A percentile compares a stretch with the other conserved stretches of the same genome.
Evolutionary conservation across 805 yeast genomes (phyloP).

Genomic region (Yarrowia sp.): DNA sequence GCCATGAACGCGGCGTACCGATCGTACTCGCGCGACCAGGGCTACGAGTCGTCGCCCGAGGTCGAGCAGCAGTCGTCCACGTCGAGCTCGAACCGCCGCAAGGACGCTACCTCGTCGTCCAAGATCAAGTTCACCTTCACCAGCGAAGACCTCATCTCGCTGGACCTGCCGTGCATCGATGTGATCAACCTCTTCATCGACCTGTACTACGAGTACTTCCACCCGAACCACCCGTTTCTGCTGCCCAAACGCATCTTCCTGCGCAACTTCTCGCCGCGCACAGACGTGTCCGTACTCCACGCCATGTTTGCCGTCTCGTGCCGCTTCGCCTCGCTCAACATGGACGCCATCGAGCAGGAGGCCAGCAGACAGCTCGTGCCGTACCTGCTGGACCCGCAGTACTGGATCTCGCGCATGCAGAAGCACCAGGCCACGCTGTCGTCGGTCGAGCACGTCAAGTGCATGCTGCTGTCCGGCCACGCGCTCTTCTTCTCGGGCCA

Average conservation of each 20-base stretch:
- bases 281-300: constrained; percentile 24
- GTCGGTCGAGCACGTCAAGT: constrained; percentile 19
- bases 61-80: constrained; percentile 16
- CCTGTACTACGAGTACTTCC: constrained; percentile 28
- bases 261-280: constrained; percentile 18
- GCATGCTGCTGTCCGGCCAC: constrained; percentile 20
- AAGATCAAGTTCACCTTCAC: constrained; percentile 21
- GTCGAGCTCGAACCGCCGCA: constrained; percentile 2
- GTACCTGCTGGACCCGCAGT: constrained; percentile 21
- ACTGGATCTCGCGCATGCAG: constrained; percentile 27
- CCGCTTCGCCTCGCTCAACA: constrained; percentile 25
- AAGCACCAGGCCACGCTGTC: constrained; percentile 21
- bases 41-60: constrained; percentile 20
- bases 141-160: constrained; percentile 5
- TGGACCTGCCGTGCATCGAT: constrained; percentile 26
- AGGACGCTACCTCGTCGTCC: background rate
- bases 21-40: constrained; percentile 13
- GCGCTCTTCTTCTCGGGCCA: constrained; percentile 27
- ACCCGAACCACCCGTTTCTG: constrained; percentile 28
- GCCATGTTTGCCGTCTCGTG: constrained; percentile 28
- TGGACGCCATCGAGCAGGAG: constrained; percentile 22
- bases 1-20: constrained; percentile 18
- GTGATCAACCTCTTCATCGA: constrained; percentile 26
- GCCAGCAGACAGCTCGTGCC: constrained; percentile 25
- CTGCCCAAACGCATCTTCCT: constrained; percentile 22